These are phyloP conservation scores for Lasiosphaeria miniovina DNA, from an alignment of 495 filamentous ascomycete genomes.

Conservation along the genomic window DNA sequence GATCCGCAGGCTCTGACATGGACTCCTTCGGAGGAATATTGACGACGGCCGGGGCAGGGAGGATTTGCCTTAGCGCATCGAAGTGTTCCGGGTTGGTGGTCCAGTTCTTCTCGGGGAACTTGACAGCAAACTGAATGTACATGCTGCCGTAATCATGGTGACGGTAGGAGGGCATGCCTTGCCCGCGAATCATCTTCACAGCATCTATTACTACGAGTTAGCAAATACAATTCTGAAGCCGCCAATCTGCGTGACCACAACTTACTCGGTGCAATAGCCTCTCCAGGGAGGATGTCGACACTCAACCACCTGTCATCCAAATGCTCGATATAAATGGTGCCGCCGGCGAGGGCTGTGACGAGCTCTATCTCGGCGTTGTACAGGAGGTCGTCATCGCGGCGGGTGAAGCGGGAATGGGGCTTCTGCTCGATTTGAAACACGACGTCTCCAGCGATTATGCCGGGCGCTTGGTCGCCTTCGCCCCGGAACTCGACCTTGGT, in stretches of 20 bases:
- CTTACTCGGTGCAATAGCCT: conserved; percentile 91
- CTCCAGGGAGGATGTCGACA: conserved; percentile 84
- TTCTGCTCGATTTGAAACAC: conserved; percentile 98
- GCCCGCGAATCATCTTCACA: conserved; percentile 91
- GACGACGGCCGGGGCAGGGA: conserved; percentile 66
- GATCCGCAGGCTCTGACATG: conserved; percentile 79
- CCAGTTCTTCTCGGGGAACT: conserved; percentile 77
- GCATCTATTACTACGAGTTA: conserved; percentile 53
- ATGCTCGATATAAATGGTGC: conserved; percentile 86
- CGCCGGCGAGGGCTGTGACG: conserved; percentile 89
- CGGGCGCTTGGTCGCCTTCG: conserved; percentile 95
- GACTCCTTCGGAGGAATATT: conserved; percentile 67
- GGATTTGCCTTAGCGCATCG: conserved; percentile 70
- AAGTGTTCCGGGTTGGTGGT: conserved; percentile 54
- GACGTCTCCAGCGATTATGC: conserved; percentile 88
- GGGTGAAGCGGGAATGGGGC: conserved; percentile 90
- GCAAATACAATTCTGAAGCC: not conserved
- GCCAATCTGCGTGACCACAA: conserved; percentile 16
- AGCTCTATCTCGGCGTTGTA: conserved; percentile 95
- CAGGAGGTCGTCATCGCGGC: conserved; percentile 94
- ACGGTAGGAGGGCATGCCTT: conserved; percentile 96
- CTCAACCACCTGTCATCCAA: conserved; percentile 95
- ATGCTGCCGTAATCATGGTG: conserved; percentile 97
- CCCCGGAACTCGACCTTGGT: conserved; percentile 95
- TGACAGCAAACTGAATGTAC: conserved; percentile 96